These are phyloP conservation scores for Pseudogymnoascus sp. DNA, from an alignment of 2,329 filamentous ascomycete species.

Conservation along the genomic window DNA sequence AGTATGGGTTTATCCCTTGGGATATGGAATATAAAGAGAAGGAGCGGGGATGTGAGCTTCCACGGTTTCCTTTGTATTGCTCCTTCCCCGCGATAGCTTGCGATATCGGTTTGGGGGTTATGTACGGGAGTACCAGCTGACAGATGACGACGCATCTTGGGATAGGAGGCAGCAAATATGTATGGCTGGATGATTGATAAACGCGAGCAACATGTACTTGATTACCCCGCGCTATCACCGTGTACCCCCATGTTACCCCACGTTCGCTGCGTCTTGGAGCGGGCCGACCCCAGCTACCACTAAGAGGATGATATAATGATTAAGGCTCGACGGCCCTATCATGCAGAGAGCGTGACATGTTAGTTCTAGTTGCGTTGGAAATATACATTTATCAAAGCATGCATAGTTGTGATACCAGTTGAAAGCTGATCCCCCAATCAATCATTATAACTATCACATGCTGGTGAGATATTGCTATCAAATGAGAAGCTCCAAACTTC, in stretches of 20 bases:
- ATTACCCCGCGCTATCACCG: slow-evolving; percentile 2
- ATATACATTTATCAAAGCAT: not conserved
- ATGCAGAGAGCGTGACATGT: not conserved
- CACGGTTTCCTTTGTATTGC: not conserved
- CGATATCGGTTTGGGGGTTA: slow-evolving; percentile 8
- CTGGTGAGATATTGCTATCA: not conserved
- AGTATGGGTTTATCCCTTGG: not conserved
- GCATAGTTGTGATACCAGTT: not conserved
- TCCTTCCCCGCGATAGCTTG: not conserved
- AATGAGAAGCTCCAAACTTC: not conserved
- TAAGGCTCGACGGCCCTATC: not conserved
- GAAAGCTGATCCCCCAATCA: not conserved
- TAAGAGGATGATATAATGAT: slow-evolving; percentile 8
- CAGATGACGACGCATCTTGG: slow-evolving; percentile 7
- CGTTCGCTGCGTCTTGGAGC: not conserved
- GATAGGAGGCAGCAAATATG: not conserved
- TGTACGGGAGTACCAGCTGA: slow-evolving; percentile 6
- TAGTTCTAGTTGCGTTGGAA: not conserved
- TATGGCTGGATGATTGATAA: slow-evolving; percentile 7
- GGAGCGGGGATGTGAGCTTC: not conserved
- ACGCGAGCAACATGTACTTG: not conserved
- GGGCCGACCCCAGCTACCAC: slow-evolving; percentile 3
- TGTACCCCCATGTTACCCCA: slow-evolving; percentile 6
- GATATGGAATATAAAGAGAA: not conserved
- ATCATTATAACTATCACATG: not conserved